Evolutionary conservation across 2,329 filamentous ascomycete species (phyloP).

Genomic region (Macrophomina pseudophaseolina): DNA sequence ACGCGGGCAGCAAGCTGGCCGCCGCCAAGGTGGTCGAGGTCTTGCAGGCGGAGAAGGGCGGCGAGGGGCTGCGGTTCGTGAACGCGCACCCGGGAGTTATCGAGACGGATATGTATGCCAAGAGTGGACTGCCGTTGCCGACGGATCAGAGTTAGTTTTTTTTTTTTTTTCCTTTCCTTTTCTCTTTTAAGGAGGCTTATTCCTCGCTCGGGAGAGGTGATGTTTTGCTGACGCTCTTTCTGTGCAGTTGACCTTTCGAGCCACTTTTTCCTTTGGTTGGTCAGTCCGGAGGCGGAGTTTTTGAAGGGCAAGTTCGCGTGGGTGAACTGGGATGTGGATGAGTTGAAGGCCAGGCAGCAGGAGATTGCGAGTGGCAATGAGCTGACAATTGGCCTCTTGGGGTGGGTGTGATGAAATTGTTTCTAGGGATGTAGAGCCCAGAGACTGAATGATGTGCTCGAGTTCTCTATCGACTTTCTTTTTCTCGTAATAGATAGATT

Average conservation of each 20-base stretch:
- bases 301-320: conserved; percentile 32
- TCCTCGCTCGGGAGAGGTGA: too few relatives aligned
- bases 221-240: background rate
- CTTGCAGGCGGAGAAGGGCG: conserved; percentile 43
- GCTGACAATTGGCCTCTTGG: conserved; percentile 32
- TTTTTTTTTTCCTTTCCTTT: background rate
- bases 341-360: conserved; percentile 33
- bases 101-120: conserved; percentile 43
- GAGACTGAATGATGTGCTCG: too few relatives aligned
- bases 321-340: conserved; percentile 41
- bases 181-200: too few relatives aligned
- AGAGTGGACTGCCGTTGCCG: background rate
- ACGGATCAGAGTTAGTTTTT: conserved; percentile 3
- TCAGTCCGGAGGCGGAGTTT: conserved; percentile 35
- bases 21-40: conserved; percentile 43
- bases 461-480: too few relatives aligned
- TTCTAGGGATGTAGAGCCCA: too few relatives aligned
- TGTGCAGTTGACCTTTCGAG: conserved; percentile 33
- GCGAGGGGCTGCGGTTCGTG: conserved; percentile 41
- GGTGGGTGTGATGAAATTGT: conserved; percentile 25
- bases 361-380: conserved; percentile 29
- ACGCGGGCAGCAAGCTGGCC: conserved; percentile 45
- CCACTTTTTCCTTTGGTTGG: conserved; percentile 40
- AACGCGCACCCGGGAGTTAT: conserved; percentile 51
- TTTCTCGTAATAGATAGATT: too few relatives aligned